Percentiles rank a stretch among this genome's conserved stretches.
phyloP scores from a whole-genome alignment of 2,329 filamentous ascomycete genomes.

The Simplicillium sp. region DNA sequence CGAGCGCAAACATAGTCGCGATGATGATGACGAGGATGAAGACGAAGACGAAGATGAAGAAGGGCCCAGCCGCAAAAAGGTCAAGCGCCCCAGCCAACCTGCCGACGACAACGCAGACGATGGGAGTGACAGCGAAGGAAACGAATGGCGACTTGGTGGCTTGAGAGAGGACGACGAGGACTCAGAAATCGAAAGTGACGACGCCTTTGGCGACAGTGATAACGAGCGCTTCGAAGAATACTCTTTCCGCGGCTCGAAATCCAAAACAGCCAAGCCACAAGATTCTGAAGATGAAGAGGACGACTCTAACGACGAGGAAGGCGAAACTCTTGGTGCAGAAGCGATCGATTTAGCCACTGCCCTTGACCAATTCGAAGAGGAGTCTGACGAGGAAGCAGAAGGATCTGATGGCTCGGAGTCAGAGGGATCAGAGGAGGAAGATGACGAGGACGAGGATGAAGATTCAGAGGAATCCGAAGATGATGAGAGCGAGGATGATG shows the following conservation, averaged over 20 bases:
- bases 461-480: conserved; percentile 39
- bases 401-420: conserved; percentile 32
- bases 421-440: conserved; percentile 28
- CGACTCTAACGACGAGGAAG: conserved; percentile 41
- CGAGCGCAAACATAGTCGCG: conserved; percentile 32
- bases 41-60: conserved; percentile 51
- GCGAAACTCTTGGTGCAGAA: conserved; percentile 48
- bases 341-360: conserved; percentile 50
- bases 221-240: conserved; percentile 77
- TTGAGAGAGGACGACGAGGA: conserved; percentile 48
- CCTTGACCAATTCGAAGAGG: conserved; percentile 44
- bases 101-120: conserved; percentile 52
- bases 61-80: conserved; percentile 29
- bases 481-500: conserved; percentile 32
- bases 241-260: conserved; percentile 39
- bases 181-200: conserved; percentile 58
- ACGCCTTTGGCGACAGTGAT: conserved; percentile 83
- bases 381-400: conserved; percentile 36
- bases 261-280: conserved; percentile 16
- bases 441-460: conserved; percentile 36
- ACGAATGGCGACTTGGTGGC: conserved; percentile 71
- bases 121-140: conserved; percentile 77
- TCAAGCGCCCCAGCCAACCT: conserved; percentile 27
- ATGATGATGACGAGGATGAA: conserved; percentile 34
- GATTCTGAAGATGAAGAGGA: conserved; percentile 49